Base-by-base conservation (phyloP, 1,284 basidiomycete genomes). In the Cryptococcus sp. region DNA sequence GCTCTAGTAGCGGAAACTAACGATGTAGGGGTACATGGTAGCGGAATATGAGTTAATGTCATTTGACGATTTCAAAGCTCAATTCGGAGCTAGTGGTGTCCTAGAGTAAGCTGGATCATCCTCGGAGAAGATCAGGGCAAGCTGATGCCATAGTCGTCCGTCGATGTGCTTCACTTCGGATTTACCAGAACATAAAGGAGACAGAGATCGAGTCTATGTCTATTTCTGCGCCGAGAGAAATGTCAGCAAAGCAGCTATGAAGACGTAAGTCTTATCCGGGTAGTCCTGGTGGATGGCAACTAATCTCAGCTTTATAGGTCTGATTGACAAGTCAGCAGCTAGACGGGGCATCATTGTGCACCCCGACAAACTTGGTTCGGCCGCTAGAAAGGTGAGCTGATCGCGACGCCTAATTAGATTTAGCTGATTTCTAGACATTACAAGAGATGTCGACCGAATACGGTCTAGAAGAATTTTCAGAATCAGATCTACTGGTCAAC, bases 401-500 rank as follows among this genome's bases (percentile, higher is more conserved):
- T 1, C 25, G 32, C 21, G 39, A 18, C 24, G 40, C 48, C 2
- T 39, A 21, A 10, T 39, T 34, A 46, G 31, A 24, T 51, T 41
- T 3, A 22, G 37, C 10, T 46, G 10, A 32, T 50, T 41, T 25
- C 18, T n/a, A 92, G 91, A 89, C 94, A 57, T 90, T 96, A 55
- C 82, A 84, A 45, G 88, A 87, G 19, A 90, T 96, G 87, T 82
- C 86, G 49, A 75, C 82, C 37, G 84, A 88, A 64, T 98, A 90
- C 77, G 82, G 84, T 54, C 80, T 98, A 34, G 96, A 98, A 73
- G 94, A 97, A 66, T 98, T 98, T 73, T 88, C 92, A 25, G 96
- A 99, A 77, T 84, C 91, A 5, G 92, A 96, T 74, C 78, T 99
- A 41, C 82, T 98, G 3, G 96, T 99, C 60, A 98, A 99, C 77